Percentiles rank a stretch among this genome's conserved stretches.
Conservation (phyloP, 2,329 filamentous ascomycete species). For the Calonectria ilicicola region DNA sequence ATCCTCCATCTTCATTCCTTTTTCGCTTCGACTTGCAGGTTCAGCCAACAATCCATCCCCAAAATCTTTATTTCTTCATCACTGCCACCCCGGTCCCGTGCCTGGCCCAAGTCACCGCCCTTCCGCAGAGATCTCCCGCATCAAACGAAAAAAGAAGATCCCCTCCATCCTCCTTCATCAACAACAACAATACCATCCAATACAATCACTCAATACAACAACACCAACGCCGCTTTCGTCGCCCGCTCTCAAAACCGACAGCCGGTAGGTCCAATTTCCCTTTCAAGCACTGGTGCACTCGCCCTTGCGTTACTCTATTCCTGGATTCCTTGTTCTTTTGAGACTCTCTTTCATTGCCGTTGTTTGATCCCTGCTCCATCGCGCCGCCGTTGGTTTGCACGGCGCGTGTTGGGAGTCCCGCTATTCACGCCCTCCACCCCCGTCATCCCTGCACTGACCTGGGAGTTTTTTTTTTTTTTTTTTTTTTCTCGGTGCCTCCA, state of each 20-base stretch:
- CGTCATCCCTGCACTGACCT: slow-evolving; percentile 23
- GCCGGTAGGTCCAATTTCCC: slow-evolving; percentile 16
- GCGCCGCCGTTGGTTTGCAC: slow-evolving; percentile 33
- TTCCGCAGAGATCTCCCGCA: slow-evolving; percentile 41
- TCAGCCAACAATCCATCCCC: slow-evolving; percentile 28
- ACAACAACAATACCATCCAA: no score
- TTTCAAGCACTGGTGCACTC: not conserved
- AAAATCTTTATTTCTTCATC: slow-evolving; percentile 22
- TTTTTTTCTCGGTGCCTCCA: slow-evolving; percentile 29
- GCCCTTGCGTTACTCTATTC: slow-evolving; percentile 7
- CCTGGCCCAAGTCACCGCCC: slow-evolving; percentile 40
- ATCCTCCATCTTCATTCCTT: slow-evolving; percentile 24
- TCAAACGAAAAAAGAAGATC: slow-evolving; percentile 37
- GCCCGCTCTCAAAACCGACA: not conserved
- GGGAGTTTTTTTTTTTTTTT: slow-evolving; percentile 28
- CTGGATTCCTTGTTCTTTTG: slow-evolving; percentile 27
- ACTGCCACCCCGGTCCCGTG: slow-evolving; percentile 33
- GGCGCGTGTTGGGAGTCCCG: slow-evolving; percentile 27
- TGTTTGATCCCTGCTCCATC: slow-evolving; percentile 27
- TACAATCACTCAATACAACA: slow-evolving; percentile 1
- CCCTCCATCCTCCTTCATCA: slow-evolving; percentile 22
- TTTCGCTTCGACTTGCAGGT: slow-evolving; percentile 21
- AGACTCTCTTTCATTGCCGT: slow-evolving; percentile 19
- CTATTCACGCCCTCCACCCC: slow-evolving; percentile 22
- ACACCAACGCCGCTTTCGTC: not conserved